A percentile compares a stretch with the other conserved stretches of the same genome.
Conservation (phyloP, 495 filamentous ascomycete genomes). For the Trichoderma virens region DNA sequence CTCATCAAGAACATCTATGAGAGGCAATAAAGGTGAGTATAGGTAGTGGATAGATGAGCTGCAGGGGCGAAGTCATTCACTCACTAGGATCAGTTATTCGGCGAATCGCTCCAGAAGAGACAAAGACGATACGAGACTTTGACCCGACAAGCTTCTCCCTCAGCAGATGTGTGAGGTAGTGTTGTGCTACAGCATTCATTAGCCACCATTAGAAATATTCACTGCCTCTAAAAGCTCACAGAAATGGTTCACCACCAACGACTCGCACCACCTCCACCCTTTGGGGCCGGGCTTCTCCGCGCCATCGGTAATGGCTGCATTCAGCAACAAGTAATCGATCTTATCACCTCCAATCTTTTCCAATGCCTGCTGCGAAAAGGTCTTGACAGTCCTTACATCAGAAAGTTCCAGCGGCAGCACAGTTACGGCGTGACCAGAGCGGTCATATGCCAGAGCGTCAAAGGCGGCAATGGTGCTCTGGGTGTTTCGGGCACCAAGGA, state of each 20-base stretch:
- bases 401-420: conserved; percentile 36
- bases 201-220: not conserved
- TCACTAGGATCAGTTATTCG: conserved; percentile 26
- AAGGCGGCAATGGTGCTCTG: conserved; percentile 28
- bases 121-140: conserved; percentile 31
- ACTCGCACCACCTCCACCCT: conserved; percentile 32
- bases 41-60: not conserved
- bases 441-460: conserved; percentile 26
- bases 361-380: conserved; percentile 29
- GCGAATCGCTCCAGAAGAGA: conserved; percentile 32
- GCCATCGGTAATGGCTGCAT: conserved; percentile 25
- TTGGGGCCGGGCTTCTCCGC: conserved; percentile 20
- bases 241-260: conserved; percentile 36
- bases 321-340: conserved; percentile 36
- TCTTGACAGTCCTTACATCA: conserved; percentile 26
- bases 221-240: conserved; percentile 20
- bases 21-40: not conserved
- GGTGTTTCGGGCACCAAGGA: conserved; percentile 36
- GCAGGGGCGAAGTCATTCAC: not conserved
- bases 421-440: conserved; percentile 26
- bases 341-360: conserved; percentile 26
- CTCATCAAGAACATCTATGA: conserved; percentile 20
- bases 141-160: conserved; percentile 30
- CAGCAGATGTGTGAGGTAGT: conserved; percentile 36
- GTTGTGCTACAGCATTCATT: conserved; percentile 29